Evolutionary conservation across 2,329 filamentous ascomycete species (phyloP), one percentile per base, ranked within the genome.

Genomic region (Neofusicoccum parvum): DNA sequence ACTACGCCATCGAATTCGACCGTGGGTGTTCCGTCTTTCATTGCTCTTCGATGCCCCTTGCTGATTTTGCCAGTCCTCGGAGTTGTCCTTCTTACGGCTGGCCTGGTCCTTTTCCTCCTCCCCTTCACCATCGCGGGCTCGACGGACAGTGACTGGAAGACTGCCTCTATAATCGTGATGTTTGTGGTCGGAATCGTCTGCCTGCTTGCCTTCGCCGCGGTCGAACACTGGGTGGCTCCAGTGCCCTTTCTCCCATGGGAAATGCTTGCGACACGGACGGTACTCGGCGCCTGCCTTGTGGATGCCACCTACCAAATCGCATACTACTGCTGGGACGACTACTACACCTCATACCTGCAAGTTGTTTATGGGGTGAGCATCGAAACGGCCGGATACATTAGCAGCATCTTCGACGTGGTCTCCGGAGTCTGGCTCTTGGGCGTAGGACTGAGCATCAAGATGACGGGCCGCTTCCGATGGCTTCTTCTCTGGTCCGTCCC

Each of bases 101-200:
- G 88, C 1, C 84, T 90, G 69, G 81, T 85, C 0, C 77, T 91
- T 9, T 87, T 92, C 72, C 79, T 92, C 20, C 83, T 93, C 7
- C 88, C 90, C 0, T 87, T 93, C 74, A 88, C 45, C 17, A 20
- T 63, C 36, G 59, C 59, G 4, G 46, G 48, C 46, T 27, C 59
- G 46, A 20, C 59, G 10, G 72, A 73, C 66, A 37, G 72, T 1
- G 71, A 70, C 32, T 81, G 79, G 78, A 70, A 70, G 9, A 74
- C 76, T 1, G 68, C 69, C 3, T 74, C 75, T 68, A 80, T 82
- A 69, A 80, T 81, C 67, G 72, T 74, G 67, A 78, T 80, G 73
- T 73, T 80, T 12, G 73, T 80, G 11, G 63, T 79, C 15, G 79
- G 78, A 5, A 64, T 79, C 54, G 32, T 75, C 1, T 69, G 75